Evolutionary conservation across 2,329 filamentous ascomycete genomes (phyloP).

Genomic region (Madurella mycetomatis): DNA sequence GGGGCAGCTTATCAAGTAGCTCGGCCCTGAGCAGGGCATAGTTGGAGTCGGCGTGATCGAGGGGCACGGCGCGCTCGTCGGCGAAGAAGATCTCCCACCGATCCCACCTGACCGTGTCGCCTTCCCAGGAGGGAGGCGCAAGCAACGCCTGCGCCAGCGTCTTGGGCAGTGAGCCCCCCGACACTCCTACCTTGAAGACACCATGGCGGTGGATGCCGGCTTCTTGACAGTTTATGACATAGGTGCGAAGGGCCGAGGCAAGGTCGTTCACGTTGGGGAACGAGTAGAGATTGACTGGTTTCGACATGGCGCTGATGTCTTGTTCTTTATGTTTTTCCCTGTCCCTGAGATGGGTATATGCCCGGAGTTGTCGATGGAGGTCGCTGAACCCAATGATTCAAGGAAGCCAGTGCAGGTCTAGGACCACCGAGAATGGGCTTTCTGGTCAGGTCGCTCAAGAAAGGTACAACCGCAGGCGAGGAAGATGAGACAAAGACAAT

Average conservation of each 20-base stretch:
- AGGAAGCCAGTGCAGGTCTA: no score
- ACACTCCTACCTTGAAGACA: slow-evolving; percentile 86
- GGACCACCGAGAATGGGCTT: no score
- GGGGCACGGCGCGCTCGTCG: slow-evolving; percentile 90
- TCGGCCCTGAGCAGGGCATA: slow-evolving; percentile 84
- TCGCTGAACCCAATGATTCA: no score
- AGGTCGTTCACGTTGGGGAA: slow-evolving; percentile 68
- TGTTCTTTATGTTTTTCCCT: neutral
- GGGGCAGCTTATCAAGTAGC: slow-evolving; percentile 81
- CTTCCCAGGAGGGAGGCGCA: slow-evolving; percentile 43
- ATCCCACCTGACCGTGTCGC: slow-evolving; percentile 68
- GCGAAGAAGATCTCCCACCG: slow-evolving; percentile 99
- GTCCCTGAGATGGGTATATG: neutral
- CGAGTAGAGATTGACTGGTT: slow-evolving; percentile 70
- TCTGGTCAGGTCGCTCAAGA: neutral
- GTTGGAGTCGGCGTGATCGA: slow-evolving; percentile 91
- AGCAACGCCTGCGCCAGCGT: slow-evolving; percentile 83
- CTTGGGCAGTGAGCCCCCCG: slow-evolving; percentile 87
- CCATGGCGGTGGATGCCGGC: slow-evolving; percentile 74
- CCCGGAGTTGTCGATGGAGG: neutral
- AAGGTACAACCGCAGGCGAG: neutral
- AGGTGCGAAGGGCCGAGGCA: slow-evolving; percentile 71
- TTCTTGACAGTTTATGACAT: slow-evolving; percentile 77
- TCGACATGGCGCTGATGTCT: slow-evolving; percentile 42
- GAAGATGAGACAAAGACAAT: neutral